phyloP scores from a whole-genome alignment of 345 rosid species.

The Rubroshorea leprosula region DNA sequence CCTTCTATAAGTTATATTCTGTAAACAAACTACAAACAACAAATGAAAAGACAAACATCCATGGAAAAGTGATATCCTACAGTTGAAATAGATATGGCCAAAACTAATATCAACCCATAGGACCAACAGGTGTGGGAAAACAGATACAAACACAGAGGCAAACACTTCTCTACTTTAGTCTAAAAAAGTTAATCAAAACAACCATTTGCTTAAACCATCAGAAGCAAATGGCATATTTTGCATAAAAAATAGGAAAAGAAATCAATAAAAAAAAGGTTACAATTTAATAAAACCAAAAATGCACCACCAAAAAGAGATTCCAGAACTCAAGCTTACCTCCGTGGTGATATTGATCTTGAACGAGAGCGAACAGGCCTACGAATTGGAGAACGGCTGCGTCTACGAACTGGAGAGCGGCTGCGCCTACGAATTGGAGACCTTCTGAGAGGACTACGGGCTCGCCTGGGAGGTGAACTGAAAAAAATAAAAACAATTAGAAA shows the following conservation, averaged over 20 bases:
- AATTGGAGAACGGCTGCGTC: conserved; percentile 92
- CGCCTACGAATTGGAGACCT: conserved; percentile 58
- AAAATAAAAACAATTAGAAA: neutral
- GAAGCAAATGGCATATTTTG: too few species aligned
- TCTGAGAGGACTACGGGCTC: conserved; percentile 78
- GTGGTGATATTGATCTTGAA: conserved; percentile 77
- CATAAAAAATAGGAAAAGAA: neutral
- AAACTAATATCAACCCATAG: neutral
- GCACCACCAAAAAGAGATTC: too few species aligned
- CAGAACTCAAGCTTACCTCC: conserved; percentile 37
- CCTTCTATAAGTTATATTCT: too few species aligned
- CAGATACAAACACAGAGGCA: too few species aligned
- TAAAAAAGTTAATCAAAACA: too few species aligned
- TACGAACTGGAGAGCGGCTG: conserved; percentile 29
- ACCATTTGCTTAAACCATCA: too few species aligned
- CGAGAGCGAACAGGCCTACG: conserved; percentile 75
- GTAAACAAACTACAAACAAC: too few species aligned
- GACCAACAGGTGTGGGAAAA: too few species aligned
- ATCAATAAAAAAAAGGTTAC: neutral
- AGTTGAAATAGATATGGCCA: too few species aligned
- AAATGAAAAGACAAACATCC: too few species aligned
- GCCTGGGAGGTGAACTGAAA: conserved; percentile 75
- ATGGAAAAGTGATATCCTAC: too few species aligned
- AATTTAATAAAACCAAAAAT: neutral
- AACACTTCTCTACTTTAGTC: too few species aligned